A percentile compares a stretch with the other conserved stretches of the same genome.
These are phyloP conservation scores for Pichia rugopelliculosa DNA, from an alignment of 805 yeast species.

Conservation along the genomic window DNA sequence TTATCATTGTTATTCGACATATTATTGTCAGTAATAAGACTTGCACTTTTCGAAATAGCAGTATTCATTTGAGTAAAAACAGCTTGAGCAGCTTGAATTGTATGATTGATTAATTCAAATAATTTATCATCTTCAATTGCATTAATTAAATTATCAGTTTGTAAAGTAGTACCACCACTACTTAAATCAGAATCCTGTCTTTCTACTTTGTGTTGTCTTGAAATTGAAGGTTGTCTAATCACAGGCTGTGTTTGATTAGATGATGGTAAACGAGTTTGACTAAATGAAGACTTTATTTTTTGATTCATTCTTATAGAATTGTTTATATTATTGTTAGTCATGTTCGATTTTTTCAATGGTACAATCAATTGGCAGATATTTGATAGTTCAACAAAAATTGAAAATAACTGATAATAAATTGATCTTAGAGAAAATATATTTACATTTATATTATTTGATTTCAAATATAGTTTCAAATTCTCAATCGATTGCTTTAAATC, in stretches of 20 bases:
- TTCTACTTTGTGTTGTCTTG: constrained; percentile 1
- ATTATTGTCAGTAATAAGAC: constrained; percentile 36
- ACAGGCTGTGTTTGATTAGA: constrained; percentile 2
- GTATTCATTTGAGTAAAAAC: constrained; percentile 68
- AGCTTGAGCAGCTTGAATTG: constrained; percentile 51
- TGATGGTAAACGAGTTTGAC: neutral
- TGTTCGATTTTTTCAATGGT: constrained; percentile 12
- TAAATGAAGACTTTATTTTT: neutral
- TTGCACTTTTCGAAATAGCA: constrained; percentile 59
- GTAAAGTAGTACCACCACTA: neutral
- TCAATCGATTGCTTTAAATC: constrained; percentile 18
- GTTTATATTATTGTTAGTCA: neutral
- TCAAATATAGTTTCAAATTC: constrained; percentile 12
- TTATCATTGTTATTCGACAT: neutral
- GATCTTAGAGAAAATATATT: constrained; percentile 17
- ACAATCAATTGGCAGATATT: constrained; percentile 20
- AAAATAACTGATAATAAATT: constrained; percentile 22
- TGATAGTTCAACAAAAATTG: constrained; percentile 24
- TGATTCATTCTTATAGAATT: neutral
- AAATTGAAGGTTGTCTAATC: neutral
- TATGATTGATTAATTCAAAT: constrained; percentile 23
- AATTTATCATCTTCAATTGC: constrained; percentile 25
- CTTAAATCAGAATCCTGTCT: neutral
- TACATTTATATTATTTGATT: constrained; percentile 1
- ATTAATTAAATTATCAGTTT: neutral